Percentiles rank a stretch among this genome's conserved stretches.
phyloP scores from a whole-genome alignment of 257 asterid genomes.

The Solanum rostratum region DNA sequence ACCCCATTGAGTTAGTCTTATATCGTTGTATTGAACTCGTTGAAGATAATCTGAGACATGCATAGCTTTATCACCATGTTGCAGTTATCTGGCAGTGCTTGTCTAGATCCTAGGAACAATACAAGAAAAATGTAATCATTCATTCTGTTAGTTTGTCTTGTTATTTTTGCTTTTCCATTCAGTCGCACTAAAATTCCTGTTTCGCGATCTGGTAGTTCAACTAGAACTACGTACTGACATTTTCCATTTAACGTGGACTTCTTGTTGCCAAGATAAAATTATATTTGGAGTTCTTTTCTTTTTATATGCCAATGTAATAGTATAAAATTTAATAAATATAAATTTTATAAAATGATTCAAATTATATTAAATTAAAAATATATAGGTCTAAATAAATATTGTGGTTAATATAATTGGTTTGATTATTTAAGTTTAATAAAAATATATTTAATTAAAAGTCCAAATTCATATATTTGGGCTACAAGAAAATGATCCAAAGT shows the following conservation, averaged over 20 bases:
- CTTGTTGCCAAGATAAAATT: background rate
- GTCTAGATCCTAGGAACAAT: background rate
- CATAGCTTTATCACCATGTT: background rate
- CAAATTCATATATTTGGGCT: too few species aligned
- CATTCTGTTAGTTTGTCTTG: background rate
- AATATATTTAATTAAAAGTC: too few species aligned
- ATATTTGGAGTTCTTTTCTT: background rate
- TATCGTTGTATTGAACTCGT: constrained; percentile 73
- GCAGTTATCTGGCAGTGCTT: background rate
- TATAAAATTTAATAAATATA: too few species aligned
- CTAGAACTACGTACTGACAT: background rate
- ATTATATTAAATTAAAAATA: too few species aligned
- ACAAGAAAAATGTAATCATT: background rate
- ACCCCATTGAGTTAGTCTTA: constrained; percentile 65
- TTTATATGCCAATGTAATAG: too few species aligned
- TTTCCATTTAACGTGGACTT: background rate
- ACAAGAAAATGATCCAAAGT: too few species aligned
- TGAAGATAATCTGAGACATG: constrained; percentile 41
- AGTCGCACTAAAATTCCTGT: background rate
- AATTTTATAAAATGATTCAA: too few species aligned
- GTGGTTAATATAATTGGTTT: too few species aligned
- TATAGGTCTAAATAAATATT: too few species aligned
- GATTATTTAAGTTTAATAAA: too few species aligned
- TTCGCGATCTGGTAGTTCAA: background rate
- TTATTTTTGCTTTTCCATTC: background rate